Percentiles rank a stretch among this genome's conserved stretches.
Conservation (phyloP, 108 stramenopile species). For the Conticribra weissflogii region DNA sequence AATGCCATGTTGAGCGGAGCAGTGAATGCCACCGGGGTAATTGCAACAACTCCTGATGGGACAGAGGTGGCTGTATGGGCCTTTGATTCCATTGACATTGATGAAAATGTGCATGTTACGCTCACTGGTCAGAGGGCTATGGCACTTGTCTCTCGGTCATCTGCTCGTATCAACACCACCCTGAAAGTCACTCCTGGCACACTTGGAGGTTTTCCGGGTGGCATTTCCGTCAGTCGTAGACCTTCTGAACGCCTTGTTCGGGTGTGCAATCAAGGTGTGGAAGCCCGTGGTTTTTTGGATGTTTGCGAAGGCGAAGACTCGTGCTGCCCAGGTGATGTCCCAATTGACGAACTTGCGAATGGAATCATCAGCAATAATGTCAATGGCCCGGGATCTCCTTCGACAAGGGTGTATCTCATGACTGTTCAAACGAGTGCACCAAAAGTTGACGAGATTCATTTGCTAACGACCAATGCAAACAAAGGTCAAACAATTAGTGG, state of each 20-base stretch:
- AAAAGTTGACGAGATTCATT: conserved; percentile 60
- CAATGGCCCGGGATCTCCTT: conserved; percentile 80
- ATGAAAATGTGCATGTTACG: conserved; percentile 62
- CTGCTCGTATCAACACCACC: conserved; percentile 63
- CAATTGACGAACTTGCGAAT: conserved; percentile 29
- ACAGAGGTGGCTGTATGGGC: conserved; percentile 81
- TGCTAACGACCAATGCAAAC: conserved; percentile 41
- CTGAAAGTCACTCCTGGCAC: conserved; percentile 59
- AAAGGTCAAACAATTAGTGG: conserved; percentile 58
- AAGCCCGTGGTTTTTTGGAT: conserved; percentile 28
- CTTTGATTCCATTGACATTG: conserved; percentile 78
- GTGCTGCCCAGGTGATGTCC: conserved; percentile 53
- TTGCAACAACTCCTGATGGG: conserved; percentile 59
- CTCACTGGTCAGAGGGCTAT: conserved; percentile 78
- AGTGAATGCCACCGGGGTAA: conserved; percentile 55
- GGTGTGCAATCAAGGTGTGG: conserved; percentile 43
- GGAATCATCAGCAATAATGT: conserved; percentile 65
- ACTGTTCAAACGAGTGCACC: conserved; percentile 64
- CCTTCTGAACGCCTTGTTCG: conserved; percentile 44
- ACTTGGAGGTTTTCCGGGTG: conserved; percentile 82
- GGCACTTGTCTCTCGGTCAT: conserved; percentile 62
- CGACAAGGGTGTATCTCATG: conserved; percentile 61
- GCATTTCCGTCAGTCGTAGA: conserved; percentile 60
- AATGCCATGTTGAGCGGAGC: conserved; percentile 56
- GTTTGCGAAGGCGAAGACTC: conserved; percentile 19